A percentile compares a stretch with the other conserved stretches of the same genome.
Conservation (phyloP, 768 basidiomycete species). For the Tubosaeta sp. region DNA sequence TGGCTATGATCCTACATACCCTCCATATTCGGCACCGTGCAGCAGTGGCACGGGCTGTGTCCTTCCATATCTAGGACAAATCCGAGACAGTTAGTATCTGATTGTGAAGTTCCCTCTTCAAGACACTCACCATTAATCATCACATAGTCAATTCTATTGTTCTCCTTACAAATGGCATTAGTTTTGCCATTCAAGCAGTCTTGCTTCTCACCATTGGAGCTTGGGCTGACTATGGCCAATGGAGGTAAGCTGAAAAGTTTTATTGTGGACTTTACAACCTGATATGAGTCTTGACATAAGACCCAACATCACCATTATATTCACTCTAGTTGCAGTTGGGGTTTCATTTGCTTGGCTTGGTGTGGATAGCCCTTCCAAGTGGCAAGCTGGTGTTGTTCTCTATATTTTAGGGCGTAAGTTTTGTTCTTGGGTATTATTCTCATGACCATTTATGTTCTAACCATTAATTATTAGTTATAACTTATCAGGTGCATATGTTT, state of each 20-base stretch:
- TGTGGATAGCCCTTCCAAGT: conserved; percentile 59
- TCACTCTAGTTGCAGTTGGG: conserved; percentile 59
- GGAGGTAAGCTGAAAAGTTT: conserved; percentile 45
- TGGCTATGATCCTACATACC: conserved; percentile 63
- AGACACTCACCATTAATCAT: neutral
- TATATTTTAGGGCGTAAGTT: conserved; percentile 62
- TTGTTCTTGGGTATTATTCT: neutral
- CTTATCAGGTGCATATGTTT: conserved; percentile 52
- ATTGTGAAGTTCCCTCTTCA: neutral
- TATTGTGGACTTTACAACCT: neutral
- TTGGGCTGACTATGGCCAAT: conserved; percentile 80
- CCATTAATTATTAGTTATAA: conserved; percentile 45
- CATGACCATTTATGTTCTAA: neutral
- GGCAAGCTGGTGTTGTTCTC: conserved; percentile 56
- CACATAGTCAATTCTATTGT: conserved; percentile 69
- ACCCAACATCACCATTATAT: conserved; percentile 75
- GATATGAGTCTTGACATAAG: conserved; percentile 34
- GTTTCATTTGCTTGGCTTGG: conserved; percentile 79
- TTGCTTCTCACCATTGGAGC: conserved; percentile 64
- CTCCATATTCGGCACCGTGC: conserved; percentile 52
- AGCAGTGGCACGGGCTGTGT: conserved; percentile 50
- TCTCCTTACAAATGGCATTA: conserved; percentile 73
- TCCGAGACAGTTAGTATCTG: conserved; percentile 51
- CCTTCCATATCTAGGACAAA: conserved; percentile 57
- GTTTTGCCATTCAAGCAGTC: conserved; percentile 71